Conservation (phyloP, 2,329 filamentous ascomycete species). For the Coniochaeta prunicola region DNA sequence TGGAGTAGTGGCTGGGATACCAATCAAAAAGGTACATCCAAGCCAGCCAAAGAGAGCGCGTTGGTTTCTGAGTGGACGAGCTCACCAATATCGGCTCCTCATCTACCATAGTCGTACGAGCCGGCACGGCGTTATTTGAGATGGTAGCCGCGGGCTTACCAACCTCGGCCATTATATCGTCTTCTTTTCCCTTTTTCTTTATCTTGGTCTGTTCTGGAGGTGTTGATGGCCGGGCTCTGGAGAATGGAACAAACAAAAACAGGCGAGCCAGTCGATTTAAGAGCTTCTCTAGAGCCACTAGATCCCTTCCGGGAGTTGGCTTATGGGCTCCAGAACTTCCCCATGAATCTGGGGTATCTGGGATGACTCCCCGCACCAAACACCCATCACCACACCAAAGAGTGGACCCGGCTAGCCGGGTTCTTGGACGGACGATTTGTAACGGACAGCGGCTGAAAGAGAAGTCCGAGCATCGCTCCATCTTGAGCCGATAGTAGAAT, state of each 20-base stretch:
- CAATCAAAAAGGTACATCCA: slow-evolving; percentile 22
- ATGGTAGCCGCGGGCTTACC: neutral
- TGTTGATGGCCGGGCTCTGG: neutral
- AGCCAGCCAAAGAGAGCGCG: slow-evolving; percentile 14
- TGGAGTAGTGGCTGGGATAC: slow-evolving; percentile 23
- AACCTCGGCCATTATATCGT: neutral
- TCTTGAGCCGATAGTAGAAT: neutral
- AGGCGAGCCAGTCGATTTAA: too few species aligned
- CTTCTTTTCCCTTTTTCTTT: neutral
- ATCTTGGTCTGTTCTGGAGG: neutral
- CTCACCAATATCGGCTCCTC: slow-evolving; percentile 17
- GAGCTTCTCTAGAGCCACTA: too few species aligned
- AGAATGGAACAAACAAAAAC: neutral
- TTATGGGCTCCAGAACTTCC: too few species aligned
- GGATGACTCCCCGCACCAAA: too few species aligned
- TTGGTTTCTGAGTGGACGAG: slow-evolving; percentile 13
- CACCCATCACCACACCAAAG: neutral
- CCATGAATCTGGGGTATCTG: too few species aligned
- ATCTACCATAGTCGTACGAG: neutral
- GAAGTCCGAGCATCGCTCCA: neutral
- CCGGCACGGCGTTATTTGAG: neutral
- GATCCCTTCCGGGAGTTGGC: too few species aligned
- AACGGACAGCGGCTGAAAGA: neutral
- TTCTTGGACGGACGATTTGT: neutral
- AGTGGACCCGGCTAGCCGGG: neutral